phyloP scores from a whole-genome alignment of 768 basidiomycete genomes.

The Leucosporidium scottii region DNA sequence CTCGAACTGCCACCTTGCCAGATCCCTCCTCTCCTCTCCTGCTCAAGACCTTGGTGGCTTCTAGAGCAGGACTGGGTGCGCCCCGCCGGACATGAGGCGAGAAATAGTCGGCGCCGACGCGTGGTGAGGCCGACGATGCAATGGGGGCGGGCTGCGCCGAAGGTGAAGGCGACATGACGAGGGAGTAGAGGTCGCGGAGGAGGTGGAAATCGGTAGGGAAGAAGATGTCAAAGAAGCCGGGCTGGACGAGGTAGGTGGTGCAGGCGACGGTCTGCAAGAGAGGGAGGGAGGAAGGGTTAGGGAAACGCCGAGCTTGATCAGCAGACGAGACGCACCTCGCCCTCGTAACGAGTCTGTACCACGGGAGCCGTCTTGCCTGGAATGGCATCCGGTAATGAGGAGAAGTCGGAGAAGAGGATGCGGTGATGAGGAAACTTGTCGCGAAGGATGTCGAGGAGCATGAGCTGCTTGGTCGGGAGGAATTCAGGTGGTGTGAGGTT shows the following conservation, averaged over 20 bases:
- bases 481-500: constrained; percentile 84
- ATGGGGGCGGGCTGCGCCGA: constrained; percentile 5
- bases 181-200: constrained; percentile 84
- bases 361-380: constrained; percentile 75
- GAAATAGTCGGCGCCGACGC: constrained; percentile 31
- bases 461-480: constrained; percentile 82
- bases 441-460: constrained; percentile 73
- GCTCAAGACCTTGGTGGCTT: constrained; percentile 46
- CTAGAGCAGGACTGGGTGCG: neutral
- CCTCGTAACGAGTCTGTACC: constrained; percentile 84
- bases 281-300: neutral
- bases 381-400: constrained; percentile 74
- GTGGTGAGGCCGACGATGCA: constrained; percentile 34
- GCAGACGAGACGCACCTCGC: constrained; percentile 49
- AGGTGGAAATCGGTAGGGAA: constrained; percentile 87
- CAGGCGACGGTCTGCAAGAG: constrained; percentile 58
- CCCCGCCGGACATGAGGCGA: constrained; percentile 23
- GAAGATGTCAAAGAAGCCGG: constrained; percentile 97
- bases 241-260: constrained; percentile 80
- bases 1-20: constrained; percentile 50
- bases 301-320: neutral
- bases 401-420: constrained; percentile 90
- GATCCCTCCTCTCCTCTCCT: constrained; percentile 35
- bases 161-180: constrained; percentile 49
- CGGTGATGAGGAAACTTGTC: constrained; percentile 82